A percentile compares a stretch with the other conserved stretches of the same genome.
Evolutionary conservation across 2,329 filamentous ascomycete genomes (phyloP).

Genomic region (Juglanconis oblonga): DNA sequence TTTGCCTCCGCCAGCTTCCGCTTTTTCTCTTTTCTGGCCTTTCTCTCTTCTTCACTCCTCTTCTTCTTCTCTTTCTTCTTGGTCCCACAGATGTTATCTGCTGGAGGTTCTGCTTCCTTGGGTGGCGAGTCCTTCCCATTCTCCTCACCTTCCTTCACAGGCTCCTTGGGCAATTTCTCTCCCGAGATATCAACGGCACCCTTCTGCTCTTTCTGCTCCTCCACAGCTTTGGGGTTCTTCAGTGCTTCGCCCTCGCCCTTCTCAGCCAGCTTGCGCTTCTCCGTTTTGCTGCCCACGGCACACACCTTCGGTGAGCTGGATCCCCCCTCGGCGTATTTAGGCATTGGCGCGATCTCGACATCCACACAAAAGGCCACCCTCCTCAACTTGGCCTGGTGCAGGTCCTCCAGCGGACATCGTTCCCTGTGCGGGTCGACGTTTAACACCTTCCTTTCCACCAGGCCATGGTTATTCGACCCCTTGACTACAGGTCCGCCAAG

Average conservation of each 20-base stretch:
- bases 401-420: slow-evolving; percentile 73
- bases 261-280: slow-evolving; percentile 63
- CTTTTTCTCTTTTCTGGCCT: slow-evolving; percentile 87
- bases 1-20: slow-evolving; percentile 82
- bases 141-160: slow-evolving; percentile 32
- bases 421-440: slow-evolving; percentile 82
- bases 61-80: slow-evolving; percentile 97
- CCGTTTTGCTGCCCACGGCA: slow-evolving; percentile 51
- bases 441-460: slow-evolving; percentile 77
- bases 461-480: slow-evolving; percentile 53
- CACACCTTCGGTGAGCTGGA: slow-evolving; percentile 39
- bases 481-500: slow-evolving; percentile 43
- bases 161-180: slow-evolving; percentile 37
- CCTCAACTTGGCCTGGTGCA: slow-evolving; percentile 77
- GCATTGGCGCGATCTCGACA: slow-evolving; percentile 89
- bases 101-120: slow-evolving; percentile 1
- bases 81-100: slow-evolving; percentile 28
- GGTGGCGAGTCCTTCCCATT: slow-evolving; percentile 19
- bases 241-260: slow-evolving; percentile 72
- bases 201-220: slow-evolving; percentile 52
- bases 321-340: slow-evolving; percentile 68
- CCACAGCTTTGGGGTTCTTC: slow-evolving; percentile 61
- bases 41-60: slow-evolving; percentile 86
- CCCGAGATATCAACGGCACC: slow-evolving; percentile 40
- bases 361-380: slow-evolving; percentile 95